Evolutionary conservation across 495 filamentous ascomycete genomes (phyloP).

Genomic region (Aspergillus egyptiacus): DNA sequence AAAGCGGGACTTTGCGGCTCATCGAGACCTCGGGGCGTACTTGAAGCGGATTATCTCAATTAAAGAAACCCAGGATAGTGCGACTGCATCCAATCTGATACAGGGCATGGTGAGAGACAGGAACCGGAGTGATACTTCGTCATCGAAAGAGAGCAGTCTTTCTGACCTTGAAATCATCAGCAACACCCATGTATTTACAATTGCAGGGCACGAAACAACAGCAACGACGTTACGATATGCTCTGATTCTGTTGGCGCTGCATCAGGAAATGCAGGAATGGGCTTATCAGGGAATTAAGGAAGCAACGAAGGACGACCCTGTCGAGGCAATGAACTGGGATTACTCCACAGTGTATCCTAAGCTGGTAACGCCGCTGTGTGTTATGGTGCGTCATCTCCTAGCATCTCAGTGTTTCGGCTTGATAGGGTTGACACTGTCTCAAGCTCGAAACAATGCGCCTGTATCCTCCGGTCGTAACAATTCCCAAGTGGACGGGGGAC

Average conservation of each 20-base stretch:
- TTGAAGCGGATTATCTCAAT: slow-evolving; percentile 11
- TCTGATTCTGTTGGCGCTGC: slow-evolving; percentile 35
- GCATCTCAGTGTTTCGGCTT: background rate
- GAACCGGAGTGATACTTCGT: background rate
- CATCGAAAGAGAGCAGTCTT: slow-evolving; percentile 17
- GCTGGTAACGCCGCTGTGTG: slow-evolving; percentile 27
- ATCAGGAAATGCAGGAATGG: slow-evolving; percentile 39
- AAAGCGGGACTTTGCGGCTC: slow-evolving; percentile 13
- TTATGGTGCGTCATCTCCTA: slow-evolving; percentile 26
- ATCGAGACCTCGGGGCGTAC: slow-evolving; percentile 15
- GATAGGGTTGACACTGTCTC: background rate
- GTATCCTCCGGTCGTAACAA: slow-evolving; percentile 29
- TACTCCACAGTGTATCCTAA: slow-evolving; percentile 32
- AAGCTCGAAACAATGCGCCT: slow-evolving; percentile 42
- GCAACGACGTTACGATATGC: slow-evolving; percentile 38
- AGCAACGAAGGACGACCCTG: slow-evolving; percentile 21
- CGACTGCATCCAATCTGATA: slow-evolving; percentile 20
- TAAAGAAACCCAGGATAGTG: background rate
- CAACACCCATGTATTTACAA: slow-evolving; percentile 44
- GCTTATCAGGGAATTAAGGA: slow-evolving; percentile 31
- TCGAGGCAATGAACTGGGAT: slow-evolving; percentile 28
- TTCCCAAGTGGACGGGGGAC: slow-evolving; percentile 32
- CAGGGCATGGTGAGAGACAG: slow-evolving; percentile 16
- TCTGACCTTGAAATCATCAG: slow-evolving; percentile 40
- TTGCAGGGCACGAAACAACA: slow-evolving; percentile 49